phyloP scores from a whole-genome alignment of 2,329 filamentous ascomycete species.

The Thyridium curvatum region DNA sequence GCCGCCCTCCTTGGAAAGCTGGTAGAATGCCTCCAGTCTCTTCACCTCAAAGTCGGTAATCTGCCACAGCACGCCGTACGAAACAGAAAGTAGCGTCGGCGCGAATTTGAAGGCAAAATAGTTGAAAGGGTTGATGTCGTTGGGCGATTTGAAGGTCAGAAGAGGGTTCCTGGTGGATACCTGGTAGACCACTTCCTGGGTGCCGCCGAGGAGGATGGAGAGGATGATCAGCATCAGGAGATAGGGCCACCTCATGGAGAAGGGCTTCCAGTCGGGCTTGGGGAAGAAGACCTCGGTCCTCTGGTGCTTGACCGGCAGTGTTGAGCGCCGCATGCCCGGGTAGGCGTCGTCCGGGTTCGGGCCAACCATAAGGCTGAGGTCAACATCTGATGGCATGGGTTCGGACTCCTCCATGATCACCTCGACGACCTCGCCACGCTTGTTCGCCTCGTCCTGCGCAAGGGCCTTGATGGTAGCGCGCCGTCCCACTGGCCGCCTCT shows the following conservation, averaged over 20 bases:
- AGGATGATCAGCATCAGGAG: slow-evolving; percentile 45
- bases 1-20: slow-evolving; percentile 54
- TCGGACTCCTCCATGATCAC: slow-evolving; percentile 43
- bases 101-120: slow-evolving; percentile 61
- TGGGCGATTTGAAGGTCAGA: slow-evolving; percentile 41
- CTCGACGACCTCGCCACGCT: slow-evolving; percentile 52
- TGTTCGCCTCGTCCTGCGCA: slow-evolving; percentile 53
- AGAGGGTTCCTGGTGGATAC: slow-evolving; percentile 37
- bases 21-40: slow-evolving; percentile 61
- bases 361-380: slow-evolving; percentile 45
- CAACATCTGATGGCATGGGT: slow-evolving; percentile 27
- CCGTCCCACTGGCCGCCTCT: slow-evolving; percentile 9
- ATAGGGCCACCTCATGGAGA: slow-evolving; percentile 59
- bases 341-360: slow-evolving; percentile 20
- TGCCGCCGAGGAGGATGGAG: slow-evolving; percentile 43
- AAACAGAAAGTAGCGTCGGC: slow-evolving; percentile 54
- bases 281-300: slow-evolving; percentile 51
- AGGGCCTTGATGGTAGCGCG: slow-evolving; percentile 38
- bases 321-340: slow-evolving; percentile 26
- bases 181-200: slow-evolving; percentile 50
- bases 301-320: slow-evolving; percentile 27
- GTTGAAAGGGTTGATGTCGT: slow-evolving; percentile 39
- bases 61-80: slow-evolving; percentile 61
- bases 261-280: slow-evolving; percentile 60
- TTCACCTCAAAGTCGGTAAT: slow-evolving; percentile 60